Evolutionary conservation across 2,329 filamentous ascomycete genomes (phyloP).

Genomic region (Fusarium hainanense): DNA sequence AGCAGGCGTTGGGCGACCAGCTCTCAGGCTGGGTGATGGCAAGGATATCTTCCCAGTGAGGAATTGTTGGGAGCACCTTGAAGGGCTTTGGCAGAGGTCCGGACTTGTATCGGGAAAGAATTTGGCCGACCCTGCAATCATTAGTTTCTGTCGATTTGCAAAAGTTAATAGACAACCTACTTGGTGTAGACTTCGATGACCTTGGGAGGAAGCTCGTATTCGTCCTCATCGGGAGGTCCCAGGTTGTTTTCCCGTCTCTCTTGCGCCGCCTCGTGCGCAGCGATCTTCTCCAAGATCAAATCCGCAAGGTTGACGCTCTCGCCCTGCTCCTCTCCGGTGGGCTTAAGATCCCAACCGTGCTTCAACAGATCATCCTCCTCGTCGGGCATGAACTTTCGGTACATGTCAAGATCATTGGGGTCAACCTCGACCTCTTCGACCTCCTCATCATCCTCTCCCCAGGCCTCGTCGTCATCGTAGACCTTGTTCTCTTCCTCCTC

Average conservation of each 20-base stretch:
- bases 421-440: constrained; percentile 83
- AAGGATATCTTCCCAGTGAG: constrained; percentile 89
- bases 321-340: constrained; percentile 58
- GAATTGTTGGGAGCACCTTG: constrained; percentile 93
- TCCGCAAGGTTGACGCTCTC: constrained; percentile 86
- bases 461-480: constrained; percentile 71
- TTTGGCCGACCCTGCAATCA: constrained; percentile 75
- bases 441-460: constrained; percentile 82
- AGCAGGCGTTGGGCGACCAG: constrained; percentile 80
- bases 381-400: constrained; percentile 86
- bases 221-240: constrained; percentile 78
- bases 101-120: constrained; percentile 92
- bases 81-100: constrained; percentile 98
- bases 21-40: constrained; percentile 82
- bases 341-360: constrained; percentile 67
- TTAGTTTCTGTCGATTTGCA: constrained; percentile 19
- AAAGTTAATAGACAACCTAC: constrained; percentile 55
- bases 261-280: constrained; percentile 82
- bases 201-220: constrained; percentile 87
- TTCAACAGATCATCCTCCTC: constrained; percentile 80
- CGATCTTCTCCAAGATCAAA: constrained; percentile 93
- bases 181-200: constrained; percentile 95
- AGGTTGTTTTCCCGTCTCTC: constrained; percentile 53
- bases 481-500: constrained; percentile 59
- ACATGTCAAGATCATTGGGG: constrained; percentile 87